Percentiles rank a stretch among this genome's conserved stretches.
Evolutionary conservation across 1,139 yeast species (phyloP).

Genomic region (Kodamaea plutei): DNA sequence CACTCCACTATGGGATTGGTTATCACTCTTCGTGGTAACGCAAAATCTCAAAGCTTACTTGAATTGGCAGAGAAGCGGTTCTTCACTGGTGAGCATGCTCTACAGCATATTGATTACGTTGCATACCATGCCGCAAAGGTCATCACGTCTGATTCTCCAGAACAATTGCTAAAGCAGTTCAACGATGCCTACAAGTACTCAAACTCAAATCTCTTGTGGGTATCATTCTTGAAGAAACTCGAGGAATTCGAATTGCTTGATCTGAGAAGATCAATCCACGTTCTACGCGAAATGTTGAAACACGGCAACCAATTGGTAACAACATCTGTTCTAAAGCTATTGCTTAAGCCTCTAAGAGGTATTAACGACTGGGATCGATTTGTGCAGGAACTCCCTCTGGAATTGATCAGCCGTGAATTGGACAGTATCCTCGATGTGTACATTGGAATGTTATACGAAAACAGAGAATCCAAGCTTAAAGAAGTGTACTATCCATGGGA

Average conservation of each 20-base stretch:
- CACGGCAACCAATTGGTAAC: slow-evolving; percentile 25
- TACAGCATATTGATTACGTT: slow-evolving; percentile 16
- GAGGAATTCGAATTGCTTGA: slow-evolving; percentile 31
- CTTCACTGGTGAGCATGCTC: slow-evolving; percentile 11
- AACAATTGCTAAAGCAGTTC: slow-evolving; percentile 29
- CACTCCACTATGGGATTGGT: slow-evolving; percentile 39
- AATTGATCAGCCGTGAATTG: slow-evolving; percentile 9
- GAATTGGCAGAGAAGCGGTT: slow-evolving; percentile 26
- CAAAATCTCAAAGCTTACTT: slow-evolving; percentile 27
- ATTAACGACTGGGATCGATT: slow-evolving; percentile 19
- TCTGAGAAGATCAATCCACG: slow-evolving; percentile 24
- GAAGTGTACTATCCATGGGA: slow-evolving; percentile 19
- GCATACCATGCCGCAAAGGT: slow-evolving; percentile 26
- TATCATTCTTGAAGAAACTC: slow-evolving; percentile 32
- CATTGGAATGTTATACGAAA: slow-evolving; percentile 22
- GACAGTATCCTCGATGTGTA: slow-evolving; percentile 27
- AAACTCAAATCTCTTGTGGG: slow-evolving; percentile 32
- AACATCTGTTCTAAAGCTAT: slow-evolving; percentile 18
- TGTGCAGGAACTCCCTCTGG: slow-evolving; percentile 11
- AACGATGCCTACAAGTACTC: slow-evolving; percentile 25
- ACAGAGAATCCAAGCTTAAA: slow-evolving; percentile 10
- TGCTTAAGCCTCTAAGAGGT: slow-evolving; percentile 23
- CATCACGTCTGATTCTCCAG: slow-evolving; percentile 28
- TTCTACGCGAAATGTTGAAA: slow-evolving; percentile 24
- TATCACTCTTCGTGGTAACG: slow-evolving; percentile 22